Evolutionary conservation across 768 basidiomycete species (phyloP).

Genomic region (Ramaria rubella): DNA sequence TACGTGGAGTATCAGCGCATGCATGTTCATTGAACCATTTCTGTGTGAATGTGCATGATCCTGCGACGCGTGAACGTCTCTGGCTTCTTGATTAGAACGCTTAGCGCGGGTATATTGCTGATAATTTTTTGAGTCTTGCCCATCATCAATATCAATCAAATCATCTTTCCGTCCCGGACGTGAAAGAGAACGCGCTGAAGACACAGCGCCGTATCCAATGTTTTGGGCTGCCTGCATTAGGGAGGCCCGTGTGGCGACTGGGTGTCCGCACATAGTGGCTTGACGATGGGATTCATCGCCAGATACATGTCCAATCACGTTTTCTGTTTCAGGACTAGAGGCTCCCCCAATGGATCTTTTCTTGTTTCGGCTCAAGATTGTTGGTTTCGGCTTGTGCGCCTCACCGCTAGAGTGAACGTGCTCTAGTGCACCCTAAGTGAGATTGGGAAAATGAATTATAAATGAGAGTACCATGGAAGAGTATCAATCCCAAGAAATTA

Average conservation of each 20-base stretch:
- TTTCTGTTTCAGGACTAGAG: too few species aligned
- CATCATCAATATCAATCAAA: not conserved
- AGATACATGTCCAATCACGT: too few species aligned
- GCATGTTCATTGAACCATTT: constrained; percentile 91
- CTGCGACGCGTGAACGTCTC: too few species aligned
- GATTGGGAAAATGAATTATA: too few species aligned
- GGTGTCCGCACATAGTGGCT: constrained; percentile 55
- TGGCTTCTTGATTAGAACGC: too few species aligned
- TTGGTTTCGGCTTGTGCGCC: too few species aligned
- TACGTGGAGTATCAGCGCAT: constrained; percentile 89
- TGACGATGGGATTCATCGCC: too few species aligned
- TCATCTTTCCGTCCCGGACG: not conserved
- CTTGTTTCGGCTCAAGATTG: not conserved
- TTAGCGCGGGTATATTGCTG: too few species aligned
- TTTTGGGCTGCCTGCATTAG: constrained; percentile 75
- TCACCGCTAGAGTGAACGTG: constrained; percentile 28
- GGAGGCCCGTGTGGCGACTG: constrained; percentile 36
- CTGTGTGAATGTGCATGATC: too few species aligned
- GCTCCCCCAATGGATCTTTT: too few species aligned
- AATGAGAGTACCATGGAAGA: constrained; percentile 99
- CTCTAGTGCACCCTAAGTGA: too few species aligned
- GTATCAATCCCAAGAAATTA: constrained; percentile 86
- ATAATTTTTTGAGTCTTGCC: not conserved
- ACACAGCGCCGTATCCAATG: constrained; percentile 42
- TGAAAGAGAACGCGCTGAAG: too few species aligned